These are phyloP conservation scores for Aspergillus chevalieri DNA, from an alignment of 2,329 filamentous ascomycete species.

Conservation along the genomic window DNA sequence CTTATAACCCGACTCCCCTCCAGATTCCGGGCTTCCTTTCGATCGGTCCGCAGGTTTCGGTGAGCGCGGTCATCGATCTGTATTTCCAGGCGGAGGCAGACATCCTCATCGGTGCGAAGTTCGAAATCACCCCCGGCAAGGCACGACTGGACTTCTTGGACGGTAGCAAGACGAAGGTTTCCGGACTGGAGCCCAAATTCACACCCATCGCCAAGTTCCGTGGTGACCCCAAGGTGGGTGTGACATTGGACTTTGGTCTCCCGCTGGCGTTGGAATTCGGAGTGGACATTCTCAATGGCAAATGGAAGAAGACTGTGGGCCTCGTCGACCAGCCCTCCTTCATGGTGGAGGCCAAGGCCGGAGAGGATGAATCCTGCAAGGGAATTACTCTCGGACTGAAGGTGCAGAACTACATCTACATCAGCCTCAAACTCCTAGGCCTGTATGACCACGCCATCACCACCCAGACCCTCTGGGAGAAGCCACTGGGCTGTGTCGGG, in stretches of 20 bases:
- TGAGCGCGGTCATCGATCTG: not conserved
- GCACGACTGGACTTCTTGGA: not conserved
- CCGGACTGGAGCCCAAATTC: not conserved
- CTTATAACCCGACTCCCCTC: not conserved
- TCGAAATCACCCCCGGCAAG: not conserved
- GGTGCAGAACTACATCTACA: not conserved
- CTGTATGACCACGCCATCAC: not conserved
- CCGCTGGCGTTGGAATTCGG: not conserved
- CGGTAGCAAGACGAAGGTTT: not conserved
- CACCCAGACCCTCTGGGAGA: not conserved
- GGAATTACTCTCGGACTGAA: not conserved
- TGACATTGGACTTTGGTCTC: not conserved
- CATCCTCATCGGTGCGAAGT: not conserved
- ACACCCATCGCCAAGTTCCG: not conserved
- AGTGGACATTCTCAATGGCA: not conserved
- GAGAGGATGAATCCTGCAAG: not conserved
- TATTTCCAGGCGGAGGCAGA: not conserved
- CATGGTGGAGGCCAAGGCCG: not conserved
- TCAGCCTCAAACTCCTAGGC: not conserved
- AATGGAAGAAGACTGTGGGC: not conserved
- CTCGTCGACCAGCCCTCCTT: not conserved
- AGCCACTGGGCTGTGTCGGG: not conserved
- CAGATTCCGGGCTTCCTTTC: not conserved
- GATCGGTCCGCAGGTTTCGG: not conserved
- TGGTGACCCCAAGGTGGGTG: not conserved